Percentiles rank a stretch among this genome's conserved stretches.
These are phyloP conservation scores for Erodium texanum DNA, from an alignment of 441 rosid species.

Conservation along the genomic window DNA sequence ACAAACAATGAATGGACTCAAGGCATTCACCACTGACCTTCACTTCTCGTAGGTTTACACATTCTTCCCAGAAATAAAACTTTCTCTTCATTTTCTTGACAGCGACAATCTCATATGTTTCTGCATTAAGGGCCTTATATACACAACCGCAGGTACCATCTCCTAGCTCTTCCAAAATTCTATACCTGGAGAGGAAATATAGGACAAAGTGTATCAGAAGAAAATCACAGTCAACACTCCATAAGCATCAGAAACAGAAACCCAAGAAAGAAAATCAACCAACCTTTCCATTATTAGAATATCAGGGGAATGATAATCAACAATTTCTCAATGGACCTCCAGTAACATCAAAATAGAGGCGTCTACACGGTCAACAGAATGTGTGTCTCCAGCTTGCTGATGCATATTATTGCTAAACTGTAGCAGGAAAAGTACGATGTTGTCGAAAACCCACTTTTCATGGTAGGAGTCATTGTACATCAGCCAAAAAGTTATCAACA, in stretches of 20 bases:
- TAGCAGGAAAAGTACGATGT: conserved; percentile 46
- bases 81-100: conserved; percentile 94
- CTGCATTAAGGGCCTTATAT: conserved; percentile 69
- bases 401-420: conserved; percentile 50
- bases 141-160: conserved; percentile 96
- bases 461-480: conserved; percentile 36
- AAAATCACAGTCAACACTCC: background rate
- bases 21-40: conserved; percentile 40
- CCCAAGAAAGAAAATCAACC: conserved; percentile 14
- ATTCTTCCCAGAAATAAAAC: conserved; percentile 88
- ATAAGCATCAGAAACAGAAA: background rate
- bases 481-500: conserved; percentile 54
- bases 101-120: conserved; percentile 77
- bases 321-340: conserved; percentile 54
- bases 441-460: conserved; percentile 43
- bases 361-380: conserved; percentile 39
- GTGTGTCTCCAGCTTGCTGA: conserved; percentile 29
- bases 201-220: conserved; percentile 6
- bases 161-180: conserved; percentile 82
- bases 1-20: background rate
- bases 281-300: conserved; percentile 68
- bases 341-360: conserved; percentile 42
- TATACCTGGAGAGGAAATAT: conserved; percentile 44
- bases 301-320: conserved; percentile 29
- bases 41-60: conserved; percentile 81